Conservation (phyloP, 2,329 filamentous ascomycete species). For the Lojkania enalia region DNA sequence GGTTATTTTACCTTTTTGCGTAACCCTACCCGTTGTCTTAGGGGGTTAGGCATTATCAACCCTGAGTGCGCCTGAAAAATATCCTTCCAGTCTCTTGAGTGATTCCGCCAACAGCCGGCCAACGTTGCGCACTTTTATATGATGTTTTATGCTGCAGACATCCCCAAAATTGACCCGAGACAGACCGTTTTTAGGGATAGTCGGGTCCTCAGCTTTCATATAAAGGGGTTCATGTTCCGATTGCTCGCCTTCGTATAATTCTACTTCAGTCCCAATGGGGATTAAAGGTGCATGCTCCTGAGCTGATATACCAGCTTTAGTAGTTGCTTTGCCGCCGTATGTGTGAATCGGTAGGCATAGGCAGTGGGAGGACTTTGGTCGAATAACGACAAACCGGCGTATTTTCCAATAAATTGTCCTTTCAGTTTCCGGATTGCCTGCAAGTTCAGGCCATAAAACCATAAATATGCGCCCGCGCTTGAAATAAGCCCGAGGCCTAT, state of each 20-base stretch:
- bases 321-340: conserved; percentile 7
- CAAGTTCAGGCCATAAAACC: conserved; percentile 8
- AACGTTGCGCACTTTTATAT: conserved; percentile 6
- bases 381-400: conserved; percentile 10
- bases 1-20: too few species aligned
- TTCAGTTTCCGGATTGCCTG: neutral
- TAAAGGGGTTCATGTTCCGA: conserved; percentile 5
- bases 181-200: conserved; percentile 3
- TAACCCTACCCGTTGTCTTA: neutral
- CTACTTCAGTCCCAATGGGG: neutral
- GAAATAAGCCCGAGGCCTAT: conserved; percentile 13
- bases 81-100: conserved; percentile 7
- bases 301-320: conserved; percentile 4
- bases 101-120: conserved; percentile 5
- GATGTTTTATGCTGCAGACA: conserved; percentile 4
- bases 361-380: conserved; percentile 2
- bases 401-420: conserved; percentile 2
- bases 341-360: conserved; percentile 10
- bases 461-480: conserved; percentile 17
- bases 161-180: conserved; percentile 8
- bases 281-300: conserved; percentile 13
- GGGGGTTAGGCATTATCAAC: conserved; percentile 3
- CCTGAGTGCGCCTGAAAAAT: conserved; percentile 6
- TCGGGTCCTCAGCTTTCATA: conserved; percentile 11
- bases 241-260: conserved; percentile 3